A percentile compares a stretch with the other conserved stretches of the same genome.
These are phyloP conservation scores for Dittrichia graveolens DNA, from an alignment of 129 eudicot genomes.

Conservation along the genomic window DNA sequence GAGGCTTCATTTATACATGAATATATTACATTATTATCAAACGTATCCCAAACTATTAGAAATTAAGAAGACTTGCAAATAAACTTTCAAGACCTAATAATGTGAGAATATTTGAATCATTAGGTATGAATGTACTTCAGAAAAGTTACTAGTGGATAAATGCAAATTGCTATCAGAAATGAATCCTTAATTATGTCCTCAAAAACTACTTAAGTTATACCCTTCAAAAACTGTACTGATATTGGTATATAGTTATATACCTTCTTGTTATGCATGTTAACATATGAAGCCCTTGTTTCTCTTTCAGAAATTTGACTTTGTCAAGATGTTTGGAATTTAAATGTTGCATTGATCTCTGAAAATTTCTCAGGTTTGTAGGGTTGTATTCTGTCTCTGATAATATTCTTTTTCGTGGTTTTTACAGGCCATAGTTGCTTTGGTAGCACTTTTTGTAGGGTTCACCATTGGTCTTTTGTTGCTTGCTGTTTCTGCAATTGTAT, in stretches of 20 bases:
- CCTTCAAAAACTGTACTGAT: neutral
- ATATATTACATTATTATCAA: neutral
- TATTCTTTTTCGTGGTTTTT: constrained; percentile 26
- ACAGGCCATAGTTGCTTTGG: constrained; percentile 64
- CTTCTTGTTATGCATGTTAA: constrained; percentile 13
- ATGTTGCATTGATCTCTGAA: no score
- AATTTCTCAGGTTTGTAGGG: no score
- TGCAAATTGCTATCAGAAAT: constrained; percentile 19
- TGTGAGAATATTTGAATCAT: neutral
- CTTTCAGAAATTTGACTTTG: no score
- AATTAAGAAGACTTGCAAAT: neutral
- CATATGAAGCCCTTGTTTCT: neutral
- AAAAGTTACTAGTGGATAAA: constrained; percentile 6
- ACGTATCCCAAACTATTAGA: neutral
- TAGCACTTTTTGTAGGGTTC: constrained; percentile 70
- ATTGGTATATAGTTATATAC: neutral
- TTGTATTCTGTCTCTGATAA: constrained; percentile 6
- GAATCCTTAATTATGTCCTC: neutral
- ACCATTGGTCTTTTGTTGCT: constrained; percentile 51
- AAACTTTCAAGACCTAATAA: neutral
- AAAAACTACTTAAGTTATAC: no score
- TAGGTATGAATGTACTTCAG: constrained; percentile 11
- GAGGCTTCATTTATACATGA: constrained; percentile 12
- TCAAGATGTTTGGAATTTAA: no score
- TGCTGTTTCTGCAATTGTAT: constrained; percentile 47